Evolutionary conservation across 73 alveolate genomes (phyloP).

Genomic region (Stentor roeselii): DNA sequence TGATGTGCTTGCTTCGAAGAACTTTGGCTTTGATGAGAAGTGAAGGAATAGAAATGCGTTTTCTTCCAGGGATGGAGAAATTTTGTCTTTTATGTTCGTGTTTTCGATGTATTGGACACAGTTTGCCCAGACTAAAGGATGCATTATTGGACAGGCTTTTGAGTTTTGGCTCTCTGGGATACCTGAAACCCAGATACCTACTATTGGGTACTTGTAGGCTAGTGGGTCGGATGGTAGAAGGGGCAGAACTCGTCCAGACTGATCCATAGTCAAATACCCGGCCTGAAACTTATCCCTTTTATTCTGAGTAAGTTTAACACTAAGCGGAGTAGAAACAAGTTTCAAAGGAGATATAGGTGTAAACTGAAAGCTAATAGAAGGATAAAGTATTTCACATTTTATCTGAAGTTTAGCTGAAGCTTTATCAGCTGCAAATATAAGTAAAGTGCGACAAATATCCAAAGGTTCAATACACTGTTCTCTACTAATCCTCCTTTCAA

Average conservation of each 20-base stretch:
- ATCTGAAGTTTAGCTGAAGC: not conserved
- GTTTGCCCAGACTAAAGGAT: conserved; percentile 41
- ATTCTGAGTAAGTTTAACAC: conserved; percentile 23
- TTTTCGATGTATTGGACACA: conserved; percentile 24
- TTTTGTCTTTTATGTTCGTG: conserved; percentile 16
- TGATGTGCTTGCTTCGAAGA: not conserved
- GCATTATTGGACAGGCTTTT: conserved; percentile 4
- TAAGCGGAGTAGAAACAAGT: conserved; percentile 35
- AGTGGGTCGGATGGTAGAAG: conserved; percentile 17
- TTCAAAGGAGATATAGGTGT: conserved; percentile 30
- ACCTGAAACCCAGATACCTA: conserved; percentile 33
- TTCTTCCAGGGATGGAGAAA: conserved; percentile 27
- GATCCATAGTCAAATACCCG: conserved; percentile 34
- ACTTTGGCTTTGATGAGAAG: conserved; percentile 6
- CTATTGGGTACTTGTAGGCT: conserved; percentile 28
- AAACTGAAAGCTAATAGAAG: conserved; percentile 23
- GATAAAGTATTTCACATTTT: conserved; percentile 26
- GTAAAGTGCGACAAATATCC: not conserved
- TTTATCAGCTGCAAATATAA: conserved; percentile 19
- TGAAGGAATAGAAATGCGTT: conserved; percentile 1
- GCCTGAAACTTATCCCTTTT: conserved; percentile 24
- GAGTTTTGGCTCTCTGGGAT: conserved; percentile 12
- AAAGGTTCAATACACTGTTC: conserved; percentile 17
- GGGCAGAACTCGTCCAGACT: conserved; percentile 30
- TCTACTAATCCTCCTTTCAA: not conserved